Evolutionary conservation across 805 yeast species (phyloP).

Genomic region (Saturnispora diversa): DNA sequence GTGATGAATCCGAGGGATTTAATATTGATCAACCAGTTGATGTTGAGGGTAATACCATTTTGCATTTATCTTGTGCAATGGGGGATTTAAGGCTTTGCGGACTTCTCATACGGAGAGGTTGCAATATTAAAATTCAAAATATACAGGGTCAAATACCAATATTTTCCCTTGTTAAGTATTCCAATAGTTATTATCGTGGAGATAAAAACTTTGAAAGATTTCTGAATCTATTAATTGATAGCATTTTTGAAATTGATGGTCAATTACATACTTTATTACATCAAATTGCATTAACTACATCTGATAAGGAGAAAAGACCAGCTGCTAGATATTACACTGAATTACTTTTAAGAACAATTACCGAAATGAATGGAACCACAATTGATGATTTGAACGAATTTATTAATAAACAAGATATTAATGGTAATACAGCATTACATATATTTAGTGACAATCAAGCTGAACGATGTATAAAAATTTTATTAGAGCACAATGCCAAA

Average conservation of each 20-base stretch:
- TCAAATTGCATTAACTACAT: slow-evolving; percentile 67
- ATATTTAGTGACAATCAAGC: slow-evolving; percentile 40
- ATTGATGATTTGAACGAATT: slow-evolving; percentile 53
- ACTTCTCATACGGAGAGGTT: slow-evolving; percentile 66
- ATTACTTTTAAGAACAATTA: slow-evolving; percentile 61
- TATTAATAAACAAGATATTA: slow-evolving; percentile 47
- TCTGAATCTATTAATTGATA: slow-evolving; percentile 65
- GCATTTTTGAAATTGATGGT: slow-evolving; percentile 70
- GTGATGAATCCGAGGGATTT: slow-evolving; percentile 53
- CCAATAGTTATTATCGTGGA: slow-evolving; percentile 68
- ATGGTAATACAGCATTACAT: slow-evolving; percentile 51
- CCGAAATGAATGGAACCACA: slow-evolving; percentile 45
- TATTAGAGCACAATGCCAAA: slow-evolving; percentile 44
- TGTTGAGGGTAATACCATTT: slow-evolving; percentile 88
- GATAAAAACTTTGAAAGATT: slow-evolving; percentile 66
- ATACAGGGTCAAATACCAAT: slow-evolving; percentile 80
- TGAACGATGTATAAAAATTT: slow-evolving; percentile 36
- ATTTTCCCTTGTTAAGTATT: slow-evolving; percentile 76
- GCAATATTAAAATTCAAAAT: slow-evolving; percentile 52
- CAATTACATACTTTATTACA: slow-evolving; percentile 75
- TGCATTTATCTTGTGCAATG: slow-evolving; percentile 98
- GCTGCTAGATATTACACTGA: slow-evolving; percentile 81
- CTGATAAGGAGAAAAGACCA: slow-evolving; percentile 58
- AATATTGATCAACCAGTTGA: slow-evolving; percentile 77
- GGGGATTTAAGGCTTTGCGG: slow-evolving; percentile 77